Evolutionary conservation across 805 yeast species (phyloP).

Genomic region (Wickerhamomyces canadensis): DNA sequence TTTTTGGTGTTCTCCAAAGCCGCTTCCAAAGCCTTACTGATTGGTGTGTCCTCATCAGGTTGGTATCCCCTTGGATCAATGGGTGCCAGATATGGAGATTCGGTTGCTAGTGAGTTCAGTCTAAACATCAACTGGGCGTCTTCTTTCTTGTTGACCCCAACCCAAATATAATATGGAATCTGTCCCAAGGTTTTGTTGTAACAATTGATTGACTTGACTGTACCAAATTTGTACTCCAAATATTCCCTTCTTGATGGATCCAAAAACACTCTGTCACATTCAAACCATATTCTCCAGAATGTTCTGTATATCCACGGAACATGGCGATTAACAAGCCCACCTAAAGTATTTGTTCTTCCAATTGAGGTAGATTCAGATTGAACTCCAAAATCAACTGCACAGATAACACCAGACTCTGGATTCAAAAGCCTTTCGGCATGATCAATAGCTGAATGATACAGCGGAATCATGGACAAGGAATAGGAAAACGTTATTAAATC

Average conservation of each 20-base stretch:
- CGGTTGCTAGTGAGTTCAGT: constrained; percentile 70
- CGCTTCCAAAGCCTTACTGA: constrained; percentile 73
- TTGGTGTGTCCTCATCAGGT: constrained; percentile 27
- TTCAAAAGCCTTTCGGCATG: constrained; percentile 50
- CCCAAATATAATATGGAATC: constrained; percentile 80
- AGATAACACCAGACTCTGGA: constrained; percentile 52
- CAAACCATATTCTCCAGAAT: constrained; percentile 87
- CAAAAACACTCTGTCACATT: constrained; percentile 71
- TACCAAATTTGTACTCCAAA: constrained; percentile 77
- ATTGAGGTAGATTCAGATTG: constrained; percentile 58
- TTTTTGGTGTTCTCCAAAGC: constrained; percentile 56
- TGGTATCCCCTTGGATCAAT: constrained; percentile 20
- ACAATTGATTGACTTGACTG: constrained; percentile 66
- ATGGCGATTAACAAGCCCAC: constrained; percentile 67
- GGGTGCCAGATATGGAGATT: constrained; percentile 77
- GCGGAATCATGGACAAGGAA: constrained; percentile 81
- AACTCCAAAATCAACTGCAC: constrained; percentile 77
- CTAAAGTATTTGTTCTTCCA: constrained; percentile 69
- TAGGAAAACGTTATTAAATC: constrained; percentile 76
- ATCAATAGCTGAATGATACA: constrained; percentile 74
- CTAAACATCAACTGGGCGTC: constrained; percentile 44
- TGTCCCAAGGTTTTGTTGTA: constrained; percentile 62
- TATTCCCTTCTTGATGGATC: constrained; percentile 81
- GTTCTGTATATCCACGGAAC: constrained; percentile 73
- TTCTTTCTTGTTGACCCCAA: constrained; percentile 62